Base-by-base conservation (phyloP, 2,329 filamentous ascomycete species). In the Trichocomaceae sp. region DNA sequence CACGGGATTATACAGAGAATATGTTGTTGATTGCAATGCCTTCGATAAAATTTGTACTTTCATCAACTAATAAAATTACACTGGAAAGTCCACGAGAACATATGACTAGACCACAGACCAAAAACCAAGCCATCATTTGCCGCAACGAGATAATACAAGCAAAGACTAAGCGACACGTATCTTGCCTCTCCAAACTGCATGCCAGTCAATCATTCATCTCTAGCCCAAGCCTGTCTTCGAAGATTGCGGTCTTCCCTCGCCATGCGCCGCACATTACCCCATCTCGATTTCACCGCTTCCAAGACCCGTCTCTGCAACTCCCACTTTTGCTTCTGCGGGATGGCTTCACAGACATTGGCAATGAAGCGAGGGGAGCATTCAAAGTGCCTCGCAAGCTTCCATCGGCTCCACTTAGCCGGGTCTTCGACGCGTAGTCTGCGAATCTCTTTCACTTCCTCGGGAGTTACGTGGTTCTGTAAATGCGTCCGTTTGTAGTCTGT, bases 301-400 rank as follows among this genome's bases (percentile, higher is more conserved):
- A 82, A 65, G 61, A 75, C 70, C 58, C 73, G 64, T 60, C 69
- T 69, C 62, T 79, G 76, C 47, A 76, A 69, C 56, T 68, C 63
- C 61, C 74, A 75, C 71, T 79, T 75, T 61, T 74, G 75, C 71
- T 78, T 74, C 58, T 77, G 69, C 41, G 69, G 68, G 57, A 77
- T 78, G 29, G 78, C 79, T 59, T 78, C 73, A 50, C 77, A 79
- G 54, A 83, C 79, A 72, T 84, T 74, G 9, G 78, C 78, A 46
- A 85, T 77, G 60, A 86, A 86, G 50, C 85, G 78, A 55, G 79
- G 75, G 54, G 77, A 82, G 68, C 83, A 86, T 5, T 79, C 77
- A 65, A 84, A 87, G 64, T 79, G 80, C 66, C 83, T 78, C 39
- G 84, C 83, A 59, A 87, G 66, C 63, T 75, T 76, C 55, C 75